Percentiles rank a stretch among this genome's conserved stretches.
These are phyloP conservation scores for Ophiostoma novo-ulmi DNA, from an alignment of 2,329 filamentous ascomycete genomes.

Conservation along the genomic window DNA sequence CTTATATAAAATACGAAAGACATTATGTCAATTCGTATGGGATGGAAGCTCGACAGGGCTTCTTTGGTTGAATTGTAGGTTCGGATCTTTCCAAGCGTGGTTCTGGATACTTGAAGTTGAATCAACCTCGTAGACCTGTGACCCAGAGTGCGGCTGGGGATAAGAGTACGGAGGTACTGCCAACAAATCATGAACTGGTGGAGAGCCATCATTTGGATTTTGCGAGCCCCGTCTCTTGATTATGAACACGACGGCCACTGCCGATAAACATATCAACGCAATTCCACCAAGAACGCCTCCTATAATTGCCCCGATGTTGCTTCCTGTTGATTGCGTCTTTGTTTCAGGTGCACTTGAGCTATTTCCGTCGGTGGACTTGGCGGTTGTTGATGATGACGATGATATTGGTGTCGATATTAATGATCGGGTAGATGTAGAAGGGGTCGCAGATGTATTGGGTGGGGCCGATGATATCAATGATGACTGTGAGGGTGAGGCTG, in stretches of 20 bases:
- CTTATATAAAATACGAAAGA: neutral
- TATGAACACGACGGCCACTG: constrained; percentile 8
- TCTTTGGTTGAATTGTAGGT: neutral
- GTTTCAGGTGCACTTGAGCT: neutral
- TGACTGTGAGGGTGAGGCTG: neutral
- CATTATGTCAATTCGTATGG: neutral
- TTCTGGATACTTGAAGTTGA: neutral
- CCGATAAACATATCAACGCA: neutral
- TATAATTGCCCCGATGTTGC: neutral
- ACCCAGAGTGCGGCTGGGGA: neutral
- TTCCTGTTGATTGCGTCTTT: neutral
- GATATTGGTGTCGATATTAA: neutral
- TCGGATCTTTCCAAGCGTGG: neutral
- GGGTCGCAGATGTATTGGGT: neutral
- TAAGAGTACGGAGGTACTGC: neutral
- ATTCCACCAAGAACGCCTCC: neutral
- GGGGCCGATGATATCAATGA: neutral
- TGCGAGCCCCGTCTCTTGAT: neutral
- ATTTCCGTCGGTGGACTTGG: neutral
- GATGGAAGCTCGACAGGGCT: neutral
- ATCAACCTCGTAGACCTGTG: neutral
- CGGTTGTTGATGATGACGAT: neutral
- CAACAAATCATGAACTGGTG: neutral
- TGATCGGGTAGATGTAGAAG: neutral
- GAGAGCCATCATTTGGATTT: neutral